A percentile compares a stretch with the other conserved stretches of the same genome.
Evolutionary conservation across 2,329 filamentous ascomycete species (phyloP).

Genomic region (Cladophialophora immunda): DNA sequence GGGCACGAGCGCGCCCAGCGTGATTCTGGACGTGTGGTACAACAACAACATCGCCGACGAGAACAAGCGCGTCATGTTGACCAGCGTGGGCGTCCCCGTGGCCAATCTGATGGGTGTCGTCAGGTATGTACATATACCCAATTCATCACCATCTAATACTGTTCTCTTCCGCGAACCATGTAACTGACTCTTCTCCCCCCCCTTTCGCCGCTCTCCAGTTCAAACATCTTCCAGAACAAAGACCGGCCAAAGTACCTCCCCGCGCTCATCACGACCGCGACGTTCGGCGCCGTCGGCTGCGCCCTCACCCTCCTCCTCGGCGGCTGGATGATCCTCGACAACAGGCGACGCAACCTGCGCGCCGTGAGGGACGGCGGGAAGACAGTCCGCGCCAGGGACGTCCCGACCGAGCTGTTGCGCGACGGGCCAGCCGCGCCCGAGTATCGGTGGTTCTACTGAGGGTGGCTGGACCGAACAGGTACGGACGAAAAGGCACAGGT

Average conservation of each 20-base stretch:
- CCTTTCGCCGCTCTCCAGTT: constrained; percentile 44
- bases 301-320: constrained; percentile 66
- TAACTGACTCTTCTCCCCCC: neutral
- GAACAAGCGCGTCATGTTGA: constrained; percentile 59
- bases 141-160: neutral
- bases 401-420: constrained; percentile 64
- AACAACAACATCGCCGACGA: constrained; percentile 64
- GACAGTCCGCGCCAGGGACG: constrained; percentile 63
- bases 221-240: constrained; percentile 70
- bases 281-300: constrained; percentile 69
- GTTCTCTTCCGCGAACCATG: too few relatives aligned
- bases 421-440: constrained; percentile 22
- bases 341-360: constrained; percentile 65
- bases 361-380: constrained; percentile 56
- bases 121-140: constrained; percentile 20
- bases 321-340: constrained; percentile 71
- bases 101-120: constrained; percentile 61
- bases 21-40: constrained; percentile 75
- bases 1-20: constrained; percentile 78
- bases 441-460: constrained; percentile 44
- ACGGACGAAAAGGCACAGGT: too few relatives aligned
- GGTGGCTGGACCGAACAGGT: constrained; percentile 53
- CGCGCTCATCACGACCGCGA: constrained; percentile 70
- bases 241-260: constrained; percentile 73
- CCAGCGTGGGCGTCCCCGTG: constrained; percentile 58